These are phyloP conservation scores for Straminergon stramineum DNA, from an alignment of 225 moss, liverwort and hornwort genomes.

Conservation along the genomic window DNA sequence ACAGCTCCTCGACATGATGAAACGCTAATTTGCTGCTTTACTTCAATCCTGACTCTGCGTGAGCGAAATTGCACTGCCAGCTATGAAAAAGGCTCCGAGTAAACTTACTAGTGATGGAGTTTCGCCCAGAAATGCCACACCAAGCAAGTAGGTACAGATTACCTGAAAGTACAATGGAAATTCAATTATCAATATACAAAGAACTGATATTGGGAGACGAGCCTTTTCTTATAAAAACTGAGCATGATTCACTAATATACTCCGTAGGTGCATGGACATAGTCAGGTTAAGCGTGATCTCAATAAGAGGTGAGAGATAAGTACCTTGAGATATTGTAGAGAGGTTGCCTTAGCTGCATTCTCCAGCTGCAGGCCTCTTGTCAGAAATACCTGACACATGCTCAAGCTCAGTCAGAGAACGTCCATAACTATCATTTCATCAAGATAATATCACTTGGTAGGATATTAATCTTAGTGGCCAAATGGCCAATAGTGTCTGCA, in stretches of 20 bases:
- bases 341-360: conserved; percentile 60
- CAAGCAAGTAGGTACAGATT: conserved; percentile 62
- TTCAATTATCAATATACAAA: neutral
- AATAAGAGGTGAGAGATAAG: neutral
- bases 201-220: neutral
- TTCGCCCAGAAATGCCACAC: conserved; percentile 54
- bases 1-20: neutral
- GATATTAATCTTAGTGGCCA: neutral
- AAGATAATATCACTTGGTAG: neutral
- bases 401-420: neutral
- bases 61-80: conserved; percentile 39
- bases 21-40: neutral
- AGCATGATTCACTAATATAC: neutral
- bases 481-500: neutral
- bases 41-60: neutral
- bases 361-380: conserved; percentile 68
- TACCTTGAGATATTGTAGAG: conserved; percentile 71
- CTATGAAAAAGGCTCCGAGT: conserved; percentile 53
- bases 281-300: neutral
- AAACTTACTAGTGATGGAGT: conserved; percentile 39
- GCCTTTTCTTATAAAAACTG: neutral
- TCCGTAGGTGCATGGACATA: neutral
- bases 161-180: conserved; percentile 16
- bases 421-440: neutral
- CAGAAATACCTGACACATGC: conserved; percentile 44